Evolutionary conservation across 2,329 filamentous ascomycete genomes (phyloP), one percentile per base, ranked within the genome.

Genomic region (Trichoderma asperellum): DNA sequence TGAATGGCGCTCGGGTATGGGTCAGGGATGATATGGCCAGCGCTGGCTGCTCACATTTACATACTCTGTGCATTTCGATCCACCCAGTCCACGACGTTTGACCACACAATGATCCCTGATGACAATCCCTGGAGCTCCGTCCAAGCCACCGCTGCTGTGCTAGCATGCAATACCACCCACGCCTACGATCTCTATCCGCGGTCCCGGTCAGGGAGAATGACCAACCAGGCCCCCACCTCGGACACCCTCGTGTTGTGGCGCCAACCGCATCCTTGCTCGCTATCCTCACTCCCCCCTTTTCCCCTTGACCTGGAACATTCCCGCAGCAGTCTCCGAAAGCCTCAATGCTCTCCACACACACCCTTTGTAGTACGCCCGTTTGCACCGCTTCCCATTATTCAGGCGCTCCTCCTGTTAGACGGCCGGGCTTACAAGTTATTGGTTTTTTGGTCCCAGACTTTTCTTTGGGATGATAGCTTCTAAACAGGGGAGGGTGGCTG

Each of bases 71-170:
- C 72, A 71, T 74, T 24, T 3, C 37, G 71, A 64, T 68, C 71
- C 67, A 71, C 69, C 47, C 40, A 56, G 62, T 69, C 71, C 68
- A 71, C 59, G 66, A 70, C 68, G 66, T 71, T 74, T 71, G 71
- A 71, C 72, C 72, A 75, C 58, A 70, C 52, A 68, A 63, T 68
- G 69, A 72, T 72, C 63, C 67, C 40, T 70, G 68, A 70, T 70
- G 70, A 73, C 75, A 76, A 76, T 75, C 76, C 74, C 75, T 75
- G 73, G 72, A 77, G 75, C 75, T 58, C 43, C 52, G 55, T 59
- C 43, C 43, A 65, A 68, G 47, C 66, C 70, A 69, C 63, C 63
- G 69, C 68, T 65, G 21, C 21, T 5, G n/a, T 49, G 21, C 47
- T 24, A 49, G 47, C 21, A 47, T 60, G 34, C 64, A 59, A 60